Evolutionary conservation across 441 rosid species (phyloP).

Genomic region (Populus hybrid): DNA sequence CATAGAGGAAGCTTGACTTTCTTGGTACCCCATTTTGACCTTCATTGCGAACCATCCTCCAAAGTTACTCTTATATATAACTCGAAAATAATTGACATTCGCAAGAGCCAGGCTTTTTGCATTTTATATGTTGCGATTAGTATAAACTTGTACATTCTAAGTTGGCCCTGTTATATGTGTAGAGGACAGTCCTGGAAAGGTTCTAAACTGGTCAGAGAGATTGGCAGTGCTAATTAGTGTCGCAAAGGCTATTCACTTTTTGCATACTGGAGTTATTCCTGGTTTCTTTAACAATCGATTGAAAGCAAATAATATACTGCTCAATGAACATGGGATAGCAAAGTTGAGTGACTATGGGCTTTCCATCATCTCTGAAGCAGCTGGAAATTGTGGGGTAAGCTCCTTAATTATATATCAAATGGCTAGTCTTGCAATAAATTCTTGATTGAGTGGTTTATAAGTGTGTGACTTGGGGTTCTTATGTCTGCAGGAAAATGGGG

Average conservation of each 20-base stretch:
- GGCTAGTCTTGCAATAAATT: neutral
- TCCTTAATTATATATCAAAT: constrained; percentile 6
- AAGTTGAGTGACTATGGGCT: constrained; percentile 79
- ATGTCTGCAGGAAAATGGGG: constrained; percentile 35
- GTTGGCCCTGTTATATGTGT: constrained; percentile 18
- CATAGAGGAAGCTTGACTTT: neutral
- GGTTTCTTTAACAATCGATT: constrained; percentile 76
- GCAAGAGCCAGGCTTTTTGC: neutral
- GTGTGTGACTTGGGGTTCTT: constrained; percentile 11
- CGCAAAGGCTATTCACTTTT: constrained; percentile 77
- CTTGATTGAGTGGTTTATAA: neutral
- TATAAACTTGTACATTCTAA: neutral
- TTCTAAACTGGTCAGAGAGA: constrained; percentile 72
- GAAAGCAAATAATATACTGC: constrained; percentile 62
- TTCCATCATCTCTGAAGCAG: constrained; percentile 63
- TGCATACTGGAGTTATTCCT: constrained; percentile 84
- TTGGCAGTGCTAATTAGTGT: constrained; percentile 51
- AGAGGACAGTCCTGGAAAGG: constrained; percentile 39
- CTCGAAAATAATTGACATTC: neutral
- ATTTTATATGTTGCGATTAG: neutral
- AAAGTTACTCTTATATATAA: neutral
- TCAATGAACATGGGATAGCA: constrained; percentile 58
- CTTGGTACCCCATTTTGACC: neutral
- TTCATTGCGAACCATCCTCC: neutral
- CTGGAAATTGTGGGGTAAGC: constrained; percentile 41